Evolutionary conservation across 2,329 filamentous ascomycete species (phyloP), one percentile per base, ranked within the genome.

Genomic region (Colletotrichum cordylinicola): DNA sequence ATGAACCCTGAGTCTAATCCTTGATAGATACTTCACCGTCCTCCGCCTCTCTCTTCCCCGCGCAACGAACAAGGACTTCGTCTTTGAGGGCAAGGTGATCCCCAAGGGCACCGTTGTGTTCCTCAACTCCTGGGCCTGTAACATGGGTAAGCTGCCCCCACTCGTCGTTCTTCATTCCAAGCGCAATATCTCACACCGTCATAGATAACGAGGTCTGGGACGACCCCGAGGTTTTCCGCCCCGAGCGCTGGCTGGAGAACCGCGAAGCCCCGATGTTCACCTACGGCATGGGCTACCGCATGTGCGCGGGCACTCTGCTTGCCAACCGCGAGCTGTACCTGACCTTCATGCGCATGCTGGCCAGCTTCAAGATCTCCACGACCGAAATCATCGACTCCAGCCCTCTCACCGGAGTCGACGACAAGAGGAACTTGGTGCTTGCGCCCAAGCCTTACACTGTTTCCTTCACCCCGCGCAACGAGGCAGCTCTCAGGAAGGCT

Each of bases 41-140:
- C 91, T 93, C 72, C 91, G 91, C 10, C 91, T 94, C 78, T 93
- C 90, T 78, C 87, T 94, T 5, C 92, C 92, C 0, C 86, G 91
- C 12, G 89, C 90, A 18, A 82, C 81, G 2, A 80, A 82, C 55
- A 79, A 79, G 4, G 68, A 82, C 7, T 81, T 81, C 2, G 12
- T 64, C 8, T 75, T 67, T 6, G 76, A 77, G 8, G 81, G 81
- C 76, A 80, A 79, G 10, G 65, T 75, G 1, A 78, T 84, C 88
- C 91, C 52, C 88, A 91, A 68, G 86, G 93, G 84, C 91, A 93
- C 84, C 1, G 72, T 81, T 1, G 71, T 83, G 16, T 83, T 83
- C 62, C 77, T 83, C 5, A 83, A 83, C 61, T 77, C 79, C 3
- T 83, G 82, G 82, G 80, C 80, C 4, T 82, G 81, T 56, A 79